Evolutionary conservation across 139 green algal genomes (phyloP).

Genomic region (Chlamydomonas incerta): DNA sequence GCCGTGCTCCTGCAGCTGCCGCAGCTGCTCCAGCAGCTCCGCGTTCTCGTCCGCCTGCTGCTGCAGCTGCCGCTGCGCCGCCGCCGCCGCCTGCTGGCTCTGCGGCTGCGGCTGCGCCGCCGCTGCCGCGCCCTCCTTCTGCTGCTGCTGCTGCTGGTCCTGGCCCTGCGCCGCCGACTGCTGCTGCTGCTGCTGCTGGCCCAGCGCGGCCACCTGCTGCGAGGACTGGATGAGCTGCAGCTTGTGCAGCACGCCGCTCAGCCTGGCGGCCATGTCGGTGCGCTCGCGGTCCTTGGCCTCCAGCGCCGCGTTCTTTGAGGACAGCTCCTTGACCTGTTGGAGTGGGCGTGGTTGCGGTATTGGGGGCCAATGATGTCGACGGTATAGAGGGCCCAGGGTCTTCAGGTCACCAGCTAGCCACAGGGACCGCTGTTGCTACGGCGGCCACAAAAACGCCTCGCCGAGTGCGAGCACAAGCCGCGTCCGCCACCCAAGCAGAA

Average conservation of each 20-base stretch:
- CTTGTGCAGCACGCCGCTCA: constrained; percentile 1
- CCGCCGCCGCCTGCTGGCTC: background rate
- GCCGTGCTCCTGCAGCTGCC: background rate
- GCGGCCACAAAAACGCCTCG: no score
- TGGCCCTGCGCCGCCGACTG: background rate
- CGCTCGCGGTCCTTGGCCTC: constrained; percentile 35
- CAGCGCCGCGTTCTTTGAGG: constrained; percentile 34
- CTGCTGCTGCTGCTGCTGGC: background rate
- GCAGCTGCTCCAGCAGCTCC: background rate
- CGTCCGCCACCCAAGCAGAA: background rate
- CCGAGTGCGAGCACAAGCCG: background rate
- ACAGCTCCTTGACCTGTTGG: constrained; percentile 34
- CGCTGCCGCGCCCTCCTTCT: background rate
- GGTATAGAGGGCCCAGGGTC: no score
- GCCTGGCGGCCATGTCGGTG: constrained; percentile 1
- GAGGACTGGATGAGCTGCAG: constrained; percentile 13
- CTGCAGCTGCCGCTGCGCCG: background rate
- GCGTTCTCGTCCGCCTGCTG: background rate
- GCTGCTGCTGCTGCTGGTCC: background rate
- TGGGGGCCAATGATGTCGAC: no score
- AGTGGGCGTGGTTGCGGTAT: background rate
- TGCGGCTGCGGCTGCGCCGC: background rate
- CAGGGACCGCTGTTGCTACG: no score
- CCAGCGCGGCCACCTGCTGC: background rate
- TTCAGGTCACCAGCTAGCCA: no score